Conservation (phyloP, 78 protist species). For the Tieghemostelium lacteum region DNA sequence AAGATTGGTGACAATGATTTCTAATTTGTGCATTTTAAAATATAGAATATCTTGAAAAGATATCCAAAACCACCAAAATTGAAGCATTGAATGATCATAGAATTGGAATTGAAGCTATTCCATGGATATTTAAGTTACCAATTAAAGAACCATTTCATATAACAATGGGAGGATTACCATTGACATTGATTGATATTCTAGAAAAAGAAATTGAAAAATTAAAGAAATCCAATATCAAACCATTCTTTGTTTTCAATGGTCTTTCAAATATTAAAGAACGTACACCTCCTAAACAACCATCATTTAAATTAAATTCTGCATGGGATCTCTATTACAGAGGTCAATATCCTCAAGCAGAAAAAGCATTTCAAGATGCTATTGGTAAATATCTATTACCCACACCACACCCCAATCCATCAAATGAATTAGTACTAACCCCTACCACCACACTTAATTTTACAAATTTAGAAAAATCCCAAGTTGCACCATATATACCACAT, state of each 20-base stretch:
- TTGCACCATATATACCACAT: constrained; percentile 36
- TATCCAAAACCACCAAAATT: constrained; percentile 20
- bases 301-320: constrained; percentile 25
- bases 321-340: constrained; percentile 71
- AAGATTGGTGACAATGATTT: neutral
- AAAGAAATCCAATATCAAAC: constrained; percentile 65
- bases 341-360: constrained; percentile 39
- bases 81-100: constrained; percentile 44
- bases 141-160: constrained; percentile 75
- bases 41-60: neutral
- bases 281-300: neutral
- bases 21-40: neutral
- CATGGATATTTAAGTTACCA: constrained; percentile 60
- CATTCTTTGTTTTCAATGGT: constrained; percentile 73
- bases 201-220: constrained; percentile 57
- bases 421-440: neutral
- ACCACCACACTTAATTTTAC: neutral
- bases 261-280: constrained; percentile 21
- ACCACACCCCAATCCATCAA: neutral
- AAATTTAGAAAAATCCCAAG: constrained; percentile 27
- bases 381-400: neutral
- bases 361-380: constrained; percentile 41
- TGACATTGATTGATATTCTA: constrained; percentile 17
- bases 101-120: constrained; percentile 70
- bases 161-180: constrained; percentile 76